Percentiles rank a stretch among this genome's conserved stretches.
These are phyloP conservation scores for Phytophthora pluvialis DNA, from an alignment of 352 stramenopile species.

Conservation along the genomic window DNA sequence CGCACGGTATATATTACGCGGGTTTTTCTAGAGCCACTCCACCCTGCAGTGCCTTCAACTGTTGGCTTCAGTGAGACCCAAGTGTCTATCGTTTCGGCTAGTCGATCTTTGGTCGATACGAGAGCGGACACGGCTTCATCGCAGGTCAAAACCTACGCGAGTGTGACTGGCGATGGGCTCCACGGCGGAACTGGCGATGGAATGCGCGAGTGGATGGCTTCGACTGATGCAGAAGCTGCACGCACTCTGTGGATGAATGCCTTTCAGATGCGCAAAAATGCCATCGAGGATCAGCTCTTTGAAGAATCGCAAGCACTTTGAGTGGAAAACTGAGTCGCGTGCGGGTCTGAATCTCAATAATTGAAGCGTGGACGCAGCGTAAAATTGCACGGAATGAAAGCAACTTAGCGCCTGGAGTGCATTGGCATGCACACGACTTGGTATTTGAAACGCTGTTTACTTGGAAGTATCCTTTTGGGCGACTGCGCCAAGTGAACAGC, in stretches of 20 bases:
- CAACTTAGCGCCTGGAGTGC: too few relatives aligned
- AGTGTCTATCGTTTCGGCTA: conserved; percentile 14
- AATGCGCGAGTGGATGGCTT: conserved; percentile 20
- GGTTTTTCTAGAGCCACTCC: conserved; percentile 14
- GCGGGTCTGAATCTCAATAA: neutral
- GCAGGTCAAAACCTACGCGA: conserved; percentile 4
- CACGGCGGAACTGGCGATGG: conserved; percentile 8
- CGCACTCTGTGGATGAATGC: conserved; percentile 16
- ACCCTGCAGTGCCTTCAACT: neutral
- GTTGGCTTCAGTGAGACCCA: conserved; percentile 29
- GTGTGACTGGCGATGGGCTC: conserved; percentile 15
- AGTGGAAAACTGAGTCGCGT: neutral
- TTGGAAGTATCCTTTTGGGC: neutral
- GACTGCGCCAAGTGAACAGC: neutral
- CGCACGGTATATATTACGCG: conserved; percentile 22
- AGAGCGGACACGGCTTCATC: neutral
- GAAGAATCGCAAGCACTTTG: conserved; percentile 13
- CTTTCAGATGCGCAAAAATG: conserved; percentile 19
- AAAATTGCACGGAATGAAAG: neutral
- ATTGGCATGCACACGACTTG: too few relatives aligned
- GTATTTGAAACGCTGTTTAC: too few relatives aligned
- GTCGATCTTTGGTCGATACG: neutral
- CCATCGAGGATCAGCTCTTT: conserved; percentile 26
- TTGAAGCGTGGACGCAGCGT: neutral
- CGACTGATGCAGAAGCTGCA: neutral